Conservation (phyloP, 2,329 filamentous ascomycete genomes). For the Aspergillus texensis region DNA sequence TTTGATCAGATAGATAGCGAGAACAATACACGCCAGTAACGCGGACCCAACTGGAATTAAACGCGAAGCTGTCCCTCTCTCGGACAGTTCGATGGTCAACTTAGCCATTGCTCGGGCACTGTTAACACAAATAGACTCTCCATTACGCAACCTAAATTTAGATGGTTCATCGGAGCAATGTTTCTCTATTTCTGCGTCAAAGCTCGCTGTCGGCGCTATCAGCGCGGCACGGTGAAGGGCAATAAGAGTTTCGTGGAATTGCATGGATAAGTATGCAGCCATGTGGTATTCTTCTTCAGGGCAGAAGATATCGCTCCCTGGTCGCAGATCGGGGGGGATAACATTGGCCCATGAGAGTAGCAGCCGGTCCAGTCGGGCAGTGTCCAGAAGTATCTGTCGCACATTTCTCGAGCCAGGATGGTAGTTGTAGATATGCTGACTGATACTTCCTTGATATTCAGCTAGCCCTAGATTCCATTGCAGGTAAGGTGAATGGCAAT, state of each 20-base stretch:
- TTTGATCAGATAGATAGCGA: slow-evolving; percentile 20
- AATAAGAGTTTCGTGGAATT: slow-evolving; percentile 18
- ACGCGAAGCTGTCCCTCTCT: slow-evolving; percentile 7
- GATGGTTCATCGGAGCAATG: slow-evolving; percentile 16
- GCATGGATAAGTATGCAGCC: slow-evolving; percentile 14
- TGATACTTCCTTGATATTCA: slow-evolving; percentile 17
- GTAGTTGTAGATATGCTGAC: slow-evolving; percentile 18
- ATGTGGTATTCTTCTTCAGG: slow-evolving; percentile 11
- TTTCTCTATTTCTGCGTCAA: slow-evolving; percentile 13
- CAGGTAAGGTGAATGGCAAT: slow-evolving; percentile 4
- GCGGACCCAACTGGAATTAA: slow-evolving; percentile 9
- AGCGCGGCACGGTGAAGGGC: slow-evolving; percentile 18
- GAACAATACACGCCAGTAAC: slow-evolving; percentile 14
- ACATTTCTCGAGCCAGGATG: slow-evolving; percentile 5
- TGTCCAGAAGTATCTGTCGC: slow-evolving; percentile 18
- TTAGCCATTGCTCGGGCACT: slow-evolving; percentile 20
- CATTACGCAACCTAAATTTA: slow-evolving; percentile 10
- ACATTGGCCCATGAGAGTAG: slow-evolving; percentile 15
- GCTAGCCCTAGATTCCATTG: slow-evolving; percentile 16
- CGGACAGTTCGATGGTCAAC: slow-evolving; percentile 16
- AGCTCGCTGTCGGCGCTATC: slow-evolving; percentile 14
- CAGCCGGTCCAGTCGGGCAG: slow-evolving; percentile 12
- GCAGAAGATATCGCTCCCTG: slow-evolving; percentile 16
- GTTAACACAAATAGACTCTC: slow-evolving; percentile 17
- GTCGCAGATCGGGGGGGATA: slow-evolving; percentile 12